Evolutionary conservation across 495 filamentous ascomycete genomes (phyloP), one percentile per base, ranked within the genome.

Genomic region (Neurospora discreta): DNA sequence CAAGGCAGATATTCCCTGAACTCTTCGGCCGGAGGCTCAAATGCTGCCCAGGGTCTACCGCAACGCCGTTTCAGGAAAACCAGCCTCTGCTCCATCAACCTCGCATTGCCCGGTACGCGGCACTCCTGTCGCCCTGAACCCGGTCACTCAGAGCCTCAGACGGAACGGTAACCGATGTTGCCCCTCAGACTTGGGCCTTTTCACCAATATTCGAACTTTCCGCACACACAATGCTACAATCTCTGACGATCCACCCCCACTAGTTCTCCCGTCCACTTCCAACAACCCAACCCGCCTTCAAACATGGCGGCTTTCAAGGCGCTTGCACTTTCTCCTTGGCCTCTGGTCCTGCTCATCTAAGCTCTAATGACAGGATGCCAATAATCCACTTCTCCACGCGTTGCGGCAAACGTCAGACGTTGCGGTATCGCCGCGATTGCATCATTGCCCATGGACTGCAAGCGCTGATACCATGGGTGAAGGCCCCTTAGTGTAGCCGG

Each of bases 381-480:
- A 43, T 43, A 69, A 60, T 70, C 74, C 73, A 71, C 73, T 46
- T 74, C 68, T 39, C 44, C 69, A 42, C 46, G 68, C 39, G 71
- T 52, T 43, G 72, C 40, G 58, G 42, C 69, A 36, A 60, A 58
- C 8, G 13, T 39, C 42, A n/a, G 33, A 70, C 44, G 40, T 69
- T 68, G 73, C 70, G 43, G 70, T 72, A 42, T 2, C 52, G 1
- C 13, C 13, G 0, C 5, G 52, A 60, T 60, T 1, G 52, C 52
- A 60, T 60, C 52, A 23, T 26, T 60, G 23, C 3, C 23, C 23
- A 30, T 30, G 23, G 13, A 60, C 52, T 60, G 3, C 2, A 60
- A 60, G 52, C 52, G 52, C 52, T 23, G 52, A 60, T 30, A 16
- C 42, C 68, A 75, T 71, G 20, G 72, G 15, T 36, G 39, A 68